Percentiles rank a stretch among this genome's conserved stretches.
Evolutionary conservation across 2,329 filamentous ascomycete species (phyloP).

Genomic region (Phialocephala subalpina): DNA sequence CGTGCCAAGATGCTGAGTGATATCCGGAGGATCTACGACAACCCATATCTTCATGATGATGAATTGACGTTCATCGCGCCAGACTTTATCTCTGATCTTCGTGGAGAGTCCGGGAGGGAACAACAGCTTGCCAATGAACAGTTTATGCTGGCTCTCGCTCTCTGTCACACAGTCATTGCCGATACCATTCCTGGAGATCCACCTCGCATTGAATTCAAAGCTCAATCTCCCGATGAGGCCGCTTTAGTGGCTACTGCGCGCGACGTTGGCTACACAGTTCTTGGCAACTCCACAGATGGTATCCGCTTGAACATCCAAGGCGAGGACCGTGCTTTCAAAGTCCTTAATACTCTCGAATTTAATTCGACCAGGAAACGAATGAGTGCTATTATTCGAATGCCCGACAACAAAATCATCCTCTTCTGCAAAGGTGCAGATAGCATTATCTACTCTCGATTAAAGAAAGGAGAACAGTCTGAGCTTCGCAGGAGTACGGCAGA

Average conservation of each 20-base stretch:
- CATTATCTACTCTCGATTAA: conserved; percentile 92
- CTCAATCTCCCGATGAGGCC: conserved; percentile 95
- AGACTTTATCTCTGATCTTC: conserved; percentile 84
- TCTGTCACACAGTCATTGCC: conserved; percentile 97
- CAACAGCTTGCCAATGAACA: conserved; percentile 82
- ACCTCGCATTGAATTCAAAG: conserved; percentile 92
- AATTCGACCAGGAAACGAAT: conserved; percentile 97
- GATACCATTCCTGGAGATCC: conserved; percentile 90
- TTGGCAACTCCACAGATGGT: conserved; percentile 80
- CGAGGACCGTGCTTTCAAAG: conserved; percentile 82
- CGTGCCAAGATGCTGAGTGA: conserved; percentile 75
- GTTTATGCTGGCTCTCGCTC: conserved; percentile 93
- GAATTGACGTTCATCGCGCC: conserved; percentile 92
- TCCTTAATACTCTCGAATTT: conserved; percentile 96
- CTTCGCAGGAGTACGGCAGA: conserved; percentile 86
- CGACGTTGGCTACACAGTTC: conserved; percentile 93
- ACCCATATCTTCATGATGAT: conserved; percentile 90
- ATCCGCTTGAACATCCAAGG: conserved; percentile 89
- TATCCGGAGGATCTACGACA: conserved; percentile 82
- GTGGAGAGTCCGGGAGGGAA: conserved; percentile 76
- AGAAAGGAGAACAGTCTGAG: conserved; percentile 84
- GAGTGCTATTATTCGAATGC: conserved; percentile 97
- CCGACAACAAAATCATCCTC: conserved; percentile 85
- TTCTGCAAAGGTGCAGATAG: conserved; percentile 99
- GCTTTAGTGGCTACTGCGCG: conserved; percentile 93